These are phyloP conservation scores for Chaetomiaceae sp. DNA, from an alignment of 2,329 filamentous ascomycete species.

Conservation along the genomic window DNA sequence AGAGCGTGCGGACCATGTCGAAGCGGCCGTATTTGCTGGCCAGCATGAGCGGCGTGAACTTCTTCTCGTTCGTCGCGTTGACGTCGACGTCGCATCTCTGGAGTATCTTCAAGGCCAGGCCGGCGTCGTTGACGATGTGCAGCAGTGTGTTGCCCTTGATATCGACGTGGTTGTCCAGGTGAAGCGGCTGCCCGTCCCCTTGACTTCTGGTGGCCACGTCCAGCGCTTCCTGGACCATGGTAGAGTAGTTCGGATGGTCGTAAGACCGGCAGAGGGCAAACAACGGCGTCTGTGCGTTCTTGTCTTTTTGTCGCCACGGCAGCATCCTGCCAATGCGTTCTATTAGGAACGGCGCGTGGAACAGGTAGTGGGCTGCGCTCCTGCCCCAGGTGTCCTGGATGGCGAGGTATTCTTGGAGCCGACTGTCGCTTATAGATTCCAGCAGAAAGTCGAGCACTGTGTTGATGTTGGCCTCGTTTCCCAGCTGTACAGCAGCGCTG, in stretches of 20 bases:
- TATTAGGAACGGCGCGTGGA: slow-evolving; percentile 82
- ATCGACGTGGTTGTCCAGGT: slow-evolving; percentile 90
- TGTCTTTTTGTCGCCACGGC: slow-evolving; percentile 87
- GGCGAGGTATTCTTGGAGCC: slow-evolving; percentile 63
- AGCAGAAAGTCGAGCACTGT: slow-evolving; percentile 69
- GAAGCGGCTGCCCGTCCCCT: slow-evolving; percentile 71
- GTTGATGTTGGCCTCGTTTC: slow-evolving; percentile 68
- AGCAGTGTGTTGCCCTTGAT: slow-evolving; percentile 88
- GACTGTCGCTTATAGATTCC: slow-evolving; percentile 43
- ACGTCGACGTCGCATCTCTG: slow-evolving; percentile 88
- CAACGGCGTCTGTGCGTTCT: slow-evolving; percentile 94
- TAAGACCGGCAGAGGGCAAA: slow-evolving; percentile 95
- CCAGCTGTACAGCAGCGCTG: slow-evolving; percentile 84
- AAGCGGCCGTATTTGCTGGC: slow-evolving; percentile 96
- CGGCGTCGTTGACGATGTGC: slow-evolving; percentile 88
- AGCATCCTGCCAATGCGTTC: slow-evolving; percentile 68
- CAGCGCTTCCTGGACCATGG: slow-evolving; percentile 82
- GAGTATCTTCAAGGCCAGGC: slow-evolving; percentile 69
- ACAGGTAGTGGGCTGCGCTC: slow-evolving; percentile 92
- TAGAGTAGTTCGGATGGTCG: slow-evolving; percentile 79
- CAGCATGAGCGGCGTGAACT: slow-evolving; percentile 94
- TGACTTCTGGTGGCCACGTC: slow-evolving; percentile 69
- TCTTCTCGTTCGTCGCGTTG: slow-evolving; percentile 91
- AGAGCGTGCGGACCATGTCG: slow-evolving; percentile 85
- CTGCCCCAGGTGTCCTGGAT: slow-evolving; percentile 79